Evolutionary conservation across 371 early-diverging fungal species (phyloP).

Genomic region (Zychaea mexicana): DNA sequence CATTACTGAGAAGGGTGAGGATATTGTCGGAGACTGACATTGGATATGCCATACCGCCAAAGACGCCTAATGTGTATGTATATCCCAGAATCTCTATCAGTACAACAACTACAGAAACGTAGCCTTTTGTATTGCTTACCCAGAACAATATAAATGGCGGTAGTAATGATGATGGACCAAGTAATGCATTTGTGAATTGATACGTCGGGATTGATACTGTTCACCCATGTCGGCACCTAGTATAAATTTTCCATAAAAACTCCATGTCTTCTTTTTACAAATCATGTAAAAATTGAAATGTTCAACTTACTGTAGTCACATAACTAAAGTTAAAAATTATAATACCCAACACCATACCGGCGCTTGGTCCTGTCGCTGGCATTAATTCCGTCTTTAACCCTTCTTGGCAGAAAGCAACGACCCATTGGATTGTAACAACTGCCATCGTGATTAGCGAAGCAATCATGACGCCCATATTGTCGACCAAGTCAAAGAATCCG

Average conservation of each 20-base stretch:
- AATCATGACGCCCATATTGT: constrained; percentile 60
- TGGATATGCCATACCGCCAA: constrained; percentile 60
- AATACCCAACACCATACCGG: constrained; percentile 56
- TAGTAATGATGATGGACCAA: constrained; percentile 49
- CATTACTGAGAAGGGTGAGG: constrained; percentile 35
- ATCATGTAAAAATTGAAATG: background rate
- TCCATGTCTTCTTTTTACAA: too few relatives aligned
- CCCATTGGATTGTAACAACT: constrained; percentile 54
- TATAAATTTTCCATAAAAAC: background rate
- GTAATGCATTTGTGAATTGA: constrained; percentile 56
- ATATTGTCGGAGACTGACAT: constrained; percentile 57
- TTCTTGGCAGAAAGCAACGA: constrained; percentile 52
- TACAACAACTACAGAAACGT: too few relatives aligned
- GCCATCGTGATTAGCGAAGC: constrained; percentile 51
- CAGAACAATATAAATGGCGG: constrained; percentile 44
- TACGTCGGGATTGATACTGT: constrained; percentile 51
- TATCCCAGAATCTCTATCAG: background rate
- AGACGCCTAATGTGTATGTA: constrained; percentile 32
- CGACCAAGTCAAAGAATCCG: constrained; percentile 57
- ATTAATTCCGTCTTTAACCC: constrained; percentile 50
- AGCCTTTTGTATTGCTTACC: too few relatives aligned
- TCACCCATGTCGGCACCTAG: constrained; percentile 66
- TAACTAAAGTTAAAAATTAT: constrained; percentile 67
- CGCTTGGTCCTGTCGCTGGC: constrained; percentile 50
- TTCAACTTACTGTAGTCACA: constrained; percentile 50